phyloP scores from a whole-genome alignment of 768 basidiomycete species.

The Lactarius quietus region DNA sequence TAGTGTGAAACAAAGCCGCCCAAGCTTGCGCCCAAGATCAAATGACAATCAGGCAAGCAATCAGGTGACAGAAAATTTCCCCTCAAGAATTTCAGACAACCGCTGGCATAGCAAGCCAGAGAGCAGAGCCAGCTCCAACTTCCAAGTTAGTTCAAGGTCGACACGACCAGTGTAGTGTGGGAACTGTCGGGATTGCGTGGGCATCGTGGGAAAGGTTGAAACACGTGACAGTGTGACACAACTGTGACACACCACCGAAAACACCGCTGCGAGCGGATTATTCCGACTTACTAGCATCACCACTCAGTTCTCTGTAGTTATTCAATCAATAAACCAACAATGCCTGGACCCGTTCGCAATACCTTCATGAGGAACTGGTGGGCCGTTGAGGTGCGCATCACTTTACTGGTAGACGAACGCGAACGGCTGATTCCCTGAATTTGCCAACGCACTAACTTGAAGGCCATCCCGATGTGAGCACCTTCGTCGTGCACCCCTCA shows the following conservation, averaged over 20 bases:
- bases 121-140: background rate
- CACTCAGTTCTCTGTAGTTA: slow-evolving; percentile 5
- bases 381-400: slow-evolving; percentile 25
- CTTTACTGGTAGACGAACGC: background rate
- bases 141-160: background rate
- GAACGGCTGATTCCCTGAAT: background rate
- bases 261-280: slow-evolving; percentile 1
- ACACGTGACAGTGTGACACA: background rate
- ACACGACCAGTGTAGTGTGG: background rate
- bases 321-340: background rate
- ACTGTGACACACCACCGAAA: slow-evolving; percentile 3
- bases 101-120: background rate
- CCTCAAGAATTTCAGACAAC: background rate
- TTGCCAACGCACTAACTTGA: background rate
- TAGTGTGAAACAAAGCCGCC: background rate
- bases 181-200: background rate
- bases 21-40: background rate
- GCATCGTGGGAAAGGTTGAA: slow-evolving; percentile 11
- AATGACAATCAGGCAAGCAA: background rate
- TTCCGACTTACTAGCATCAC: background rate
- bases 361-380: slow-evolving; percentile 26
- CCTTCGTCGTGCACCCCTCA: background rate
- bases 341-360: slow-evolving; percentile 16
- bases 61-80: background rate
- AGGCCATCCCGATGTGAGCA: slow-evolving; percentile 28